These are phyloP conservation scores for Verticillium klebahnii DNA, from an alignment of 2,329 filamentous ascomycete genomes.

Conservation along the genomic window DNA sequence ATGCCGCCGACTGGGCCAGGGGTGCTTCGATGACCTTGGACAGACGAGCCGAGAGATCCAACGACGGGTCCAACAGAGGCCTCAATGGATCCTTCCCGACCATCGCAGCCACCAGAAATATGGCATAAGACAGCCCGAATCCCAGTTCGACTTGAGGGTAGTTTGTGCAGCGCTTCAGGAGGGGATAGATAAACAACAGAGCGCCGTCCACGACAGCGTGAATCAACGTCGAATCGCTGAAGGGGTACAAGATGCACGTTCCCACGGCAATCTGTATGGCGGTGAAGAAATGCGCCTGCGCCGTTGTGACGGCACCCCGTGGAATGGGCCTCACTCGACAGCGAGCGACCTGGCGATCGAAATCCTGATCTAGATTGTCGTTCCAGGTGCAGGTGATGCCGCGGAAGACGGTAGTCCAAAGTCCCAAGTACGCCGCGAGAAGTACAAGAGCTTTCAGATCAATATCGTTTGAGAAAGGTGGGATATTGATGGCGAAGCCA, in stretches of 20 bases:
- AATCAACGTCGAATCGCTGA: constrained; percentile 19
- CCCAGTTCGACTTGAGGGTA: constrained; percentile 29
- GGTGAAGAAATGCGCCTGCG: constrained; percentile 24
- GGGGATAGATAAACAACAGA: constrained; percentile 23
- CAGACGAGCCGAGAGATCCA: neutral
- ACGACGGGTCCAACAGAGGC: neutral
- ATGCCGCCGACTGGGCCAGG: constrained; percentile 15
- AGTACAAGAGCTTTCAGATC: neutral
- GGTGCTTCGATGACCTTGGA: neutral
- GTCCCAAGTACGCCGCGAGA: neutral
- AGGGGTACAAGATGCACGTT: constrained; percentile 16
- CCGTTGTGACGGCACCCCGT: constrained; percentile 23
- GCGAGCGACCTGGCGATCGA: constrained; percentile 24
- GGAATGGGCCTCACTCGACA: constrained; percentile 26
- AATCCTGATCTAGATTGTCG: constrained; percentile 27
- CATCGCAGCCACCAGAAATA: constrained; percentile 24
- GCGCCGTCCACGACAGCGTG: constrained; percentile 20
- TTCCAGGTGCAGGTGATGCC: constrained; percentile 21
- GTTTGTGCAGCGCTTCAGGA: constrained; percentile 29
- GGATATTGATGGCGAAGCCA: constrained; percentile 1
- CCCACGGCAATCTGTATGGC: constrained; percentile 18
- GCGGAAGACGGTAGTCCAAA: neutral
- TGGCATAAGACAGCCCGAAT: constrained; percentile 23
- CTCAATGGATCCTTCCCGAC: constrained; percentile 14
- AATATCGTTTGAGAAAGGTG: neutral